A percentile compares a stretch with the other conserved stretches of the same genome.
Evolutionary conservation across 1,139 yeast genomes (phyloP).

Genomic region (Kodamaea ohmeri): DNA sequence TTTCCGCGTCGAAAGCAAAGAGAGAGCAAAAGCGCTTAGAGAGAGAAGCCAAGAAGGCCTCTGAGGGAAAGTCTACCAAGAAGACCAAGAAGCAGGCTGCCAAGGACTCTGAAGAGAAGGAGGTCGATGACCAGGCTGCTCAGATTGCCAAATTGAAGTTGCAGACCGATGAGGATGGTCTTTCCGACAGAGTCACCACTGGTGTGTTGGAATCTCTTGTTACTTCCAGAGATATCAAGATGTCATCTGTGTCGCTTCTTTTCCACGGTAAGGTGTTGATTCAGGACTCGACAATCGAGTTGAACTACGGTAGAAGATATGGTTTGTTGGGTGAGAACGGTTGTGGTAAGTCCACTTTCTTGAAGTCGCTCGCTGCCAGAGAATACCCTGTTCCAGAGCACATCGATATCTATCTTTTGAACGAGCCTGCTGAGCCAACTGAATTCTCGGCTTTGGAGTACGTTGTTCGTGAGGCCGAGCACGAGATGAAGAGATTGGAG

Average conservation of each 20-base stretch:
- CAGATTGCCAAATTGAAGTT: constrained; percentile 83
- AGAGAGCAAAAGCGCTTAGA: constrained; percentile 82
- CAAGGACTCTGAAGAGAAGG: constrained; percentile 58
- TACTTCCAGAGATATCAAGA: constrained; percentile 92
- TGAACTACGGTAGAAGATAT: constrained; percentile 96
- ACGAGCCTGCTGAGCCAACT: constrained; percentile 96
- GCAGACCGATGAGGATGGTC: constrained; percentile 90
- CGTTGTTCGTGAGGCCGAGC: constrained; percentile 95
- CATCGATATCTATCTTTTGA: constrained; percentile 86
- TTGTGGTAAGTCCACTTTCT: constrained; percentile 95
- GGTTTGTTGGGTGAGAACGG: constrained; percentile 98
- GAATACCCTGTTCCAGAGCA: constrained; percentile 93
- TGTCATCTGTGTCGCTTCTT: constrained; percentile 83
- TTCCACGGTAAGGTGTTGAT: constrained; percentile 97
- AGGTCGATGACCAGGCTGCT: constrained; percentile 63
- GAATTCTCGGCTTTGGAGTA: constrained; percentile 92
- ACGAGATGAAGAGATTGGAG: constrained; percentile 87
- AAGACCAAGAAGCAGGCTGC: constrained; percentile 55
- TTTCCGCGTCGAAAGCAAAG: constrained; percentile 93
- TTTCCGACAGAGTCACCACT: constrained; percentile 96
- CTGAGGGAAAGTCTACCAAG: constrained; percentile 71
- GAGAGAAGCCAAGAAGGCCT: constrained; percentile 63
- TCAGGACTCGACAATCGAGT: constrained; percentile 87
- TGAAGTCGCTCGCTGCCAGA: constrained; percentile 90
- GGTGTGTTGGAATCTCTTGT: constrained; percentile 90